Conservation (phyloP, 1,139 yeast species). For the Zygosaccharomyces pseudobailii region DNA sequence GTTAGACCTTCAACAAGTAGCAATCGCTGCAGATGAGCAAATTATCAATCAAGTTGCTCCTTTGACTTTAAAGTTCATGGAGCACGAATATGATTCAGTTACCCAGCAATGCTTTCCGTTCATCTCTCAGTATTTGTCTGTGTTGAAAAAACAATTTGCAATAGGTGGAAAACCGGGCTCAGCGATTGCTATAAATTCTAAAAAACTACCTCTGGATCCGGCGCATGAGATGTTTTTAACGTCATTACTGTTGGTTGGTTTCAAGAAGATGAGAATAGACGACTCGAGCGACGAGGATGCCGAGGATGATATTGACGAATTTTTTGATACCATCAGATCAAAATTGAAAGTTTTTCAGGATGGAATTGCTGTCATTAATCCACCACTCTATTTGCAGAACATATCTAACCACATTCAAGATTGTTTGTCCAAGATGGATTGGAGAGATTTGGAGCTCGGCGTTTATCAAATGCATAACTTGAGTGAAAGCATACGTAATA, state of each 20-base stretch:
- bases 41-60: constrained; percentile 66
- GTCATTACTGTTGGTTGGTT: constrained; percentile 61
- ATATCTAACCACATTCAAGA: constrained; percentile 62
- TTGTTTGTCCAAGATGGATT: constrained; percentile 46
- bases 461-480: constrained; percentile 72
- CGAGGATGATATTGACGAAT: constrained; percentile 65
- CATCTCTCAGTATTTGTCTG: constrained; percentile 64
- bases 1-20: constrained; percentile 32
- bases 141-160: constrained; percentile 53
- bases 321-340: constrained; percentile 63
- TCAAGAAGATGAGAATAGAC: constrained; percentile 76
- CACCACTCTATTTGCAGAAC: constrained; percentile 66
- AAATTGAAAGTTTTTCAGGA: constrained; percentile 80
- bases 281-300: constrained; percentile 71
- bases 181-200: constrained; percentile 32
- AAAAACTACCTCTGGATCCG: constrained; percentile 35
- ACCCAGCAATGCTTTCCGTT: constrained; percentile 79
- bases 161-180: constrained; percentile 37
- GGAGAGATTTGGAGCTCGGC: constrained; percentile 87
- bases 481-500: constrained; percentile 75
- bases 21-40: constrained; percentile 42
- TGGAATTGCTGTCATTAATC: constrained; percentile 69
- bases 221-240: constrained; percentile 50
- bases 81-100: constrained; percentile 80
- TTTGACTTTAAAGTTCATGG: constrained; percentile 62